These are phyloP conservation scores for Aspergillus sp. DNA, from an alignment of 2,329 filamentous ascomycete genomes.

Conservation along the genomic window DNA sequence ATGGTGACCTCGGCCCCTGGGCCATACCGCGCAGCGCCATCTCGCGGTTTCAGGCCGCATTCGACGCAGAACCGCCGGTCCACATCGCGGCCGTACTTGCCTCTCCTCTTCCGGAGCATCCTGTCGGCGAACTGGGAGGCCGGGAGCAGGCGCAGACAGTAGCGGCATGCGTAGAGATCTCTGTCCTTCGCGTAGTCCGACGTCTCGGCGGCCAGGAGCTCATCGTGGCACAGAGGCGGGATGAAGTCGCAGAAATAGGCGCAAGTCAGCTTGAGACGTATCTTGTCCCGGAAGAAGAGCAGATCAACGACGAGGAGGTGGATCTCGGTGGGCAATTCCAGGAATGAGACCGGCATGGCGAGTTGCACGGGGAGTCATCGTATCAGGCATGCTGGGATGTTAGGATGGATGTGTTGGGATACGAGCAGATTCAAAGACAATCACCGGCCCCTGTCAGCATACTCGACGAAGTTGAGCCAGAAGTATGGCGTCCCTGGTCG, in stretches of 20 bases:
- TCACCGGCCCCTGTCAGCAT: no score
- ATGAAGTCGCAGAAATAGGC: slow-evolving; percentile 16
- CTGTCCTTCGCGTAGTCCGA: slow-evolving; percentile 10
- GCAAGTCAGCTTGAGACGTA: slow-evolving; percentile 18
- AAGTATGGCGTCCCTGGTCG: no score
- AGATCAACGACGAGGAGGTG: slow-evolving; percentile 16
- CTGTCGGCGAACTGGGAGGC: slow-evolving; percentile 15
- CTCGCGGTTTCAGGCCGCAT: slow-evolving; percentile 16
- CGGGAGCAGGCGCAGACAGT: slow-evolving; percentile 19
- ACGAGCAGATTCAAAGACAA: no score
- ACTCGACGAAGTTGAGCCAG: no score
- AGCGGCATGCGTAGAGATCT: slow-evolving; percentile 18
- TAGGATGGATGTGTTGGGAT: no score
- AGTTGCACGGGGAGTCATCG: background rate
- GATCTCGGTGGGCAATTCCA: slow-evolving; percentile 23
- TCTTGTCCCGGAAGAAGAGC: slow-evolving; percentile 17
- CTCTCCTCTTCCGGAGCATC: slow-evolving; percentile 16
- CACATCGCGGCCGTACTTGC: slow-evolving; percentile 10
- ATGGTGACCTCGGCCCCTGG: slow-evolving; percentile 14
- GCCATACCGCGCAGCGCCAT: slow-evolving; percentile 15
- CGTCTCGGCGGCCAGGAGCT: slow-evolving; percentile 16
- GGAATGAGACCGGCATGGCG: slow-evolving; percentile 4
- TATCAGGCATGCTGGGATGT: no score
- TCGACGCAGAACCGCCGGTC: slow-evolving; percentile 19
- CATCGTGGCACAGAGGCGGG: slow-evolving; percentile 11